A percentile compares a stretch with the other conserved stretches of the same genome.
Conservation (phyloP, 352 stramenopile species). For the Phytophthora hibernalis region DNA sequence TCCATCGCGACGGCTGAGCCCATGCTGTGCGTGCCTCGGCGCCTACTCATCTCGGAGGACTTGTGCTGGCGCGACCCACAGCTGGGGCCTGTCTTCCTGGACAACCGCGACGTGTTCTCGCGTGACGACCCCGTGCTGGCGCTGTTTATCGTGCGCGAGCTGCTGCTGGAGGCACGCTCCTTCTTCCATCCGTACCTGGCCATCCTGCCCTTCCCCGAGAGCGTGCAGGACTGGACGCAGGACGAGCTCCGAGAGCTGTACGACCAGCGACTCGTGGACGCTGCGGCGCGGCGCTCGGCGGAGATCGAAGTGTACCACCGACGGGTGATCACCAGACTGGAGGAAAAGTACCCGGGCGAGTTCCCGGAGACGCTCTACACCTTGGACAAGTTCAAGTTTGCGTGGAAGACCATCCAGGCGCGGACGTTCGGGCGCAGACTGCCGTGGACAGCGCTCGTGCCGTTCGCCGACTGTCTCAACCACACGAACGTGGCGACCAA, state of each 20-base stretch:
- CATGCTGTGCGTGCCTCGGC: slow-evolving; percentile 71
- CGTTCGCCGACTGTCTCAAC: slow-evolving; percentile 94
- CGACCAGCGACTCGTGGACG: slow-evolving; percentile 63
- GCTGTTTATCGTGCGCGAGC: slow-evolving; percentile 87
- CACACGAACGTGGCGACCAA: slow-evolving; percentile 91
- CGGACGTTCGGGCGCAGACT: slow-evolving; percentile 91
- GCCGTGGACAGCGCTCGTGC: slow-evolving; percentile 91
- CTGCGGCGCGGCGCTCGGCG: slow-evolving; percentile 47
- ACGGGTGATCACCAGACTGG: slow-evolving; percentile 52
- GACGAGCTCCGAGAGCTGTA: slow-evolving; percentile 75
- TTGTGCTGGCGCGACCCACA: slow-evolving; percentile 61
- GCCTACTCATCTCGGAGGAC: slow-evolving; percentile 80
- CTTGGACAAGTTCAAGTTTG: slow-evolving; percentile 76
- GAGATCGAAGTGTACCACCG: slow-evolving; percentile 74
- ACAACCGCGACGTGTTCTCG: slow-evolving; percentile 72
- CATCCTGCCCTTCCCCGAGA: slow-evolving; percentile 83
- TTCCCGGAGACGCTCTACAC: slow-evolving; percentile 67
- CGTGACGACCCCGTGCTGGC: slow-evolving; percentile 85
- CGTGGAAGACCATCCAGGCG: slow-evolving; percentile 91
- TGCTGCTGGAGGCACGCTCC: slow-evolving; percentile 60
- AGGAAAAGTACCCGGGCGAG: slow-evolving; percentile 53
- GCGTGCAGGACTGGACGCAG: slow-evolving; percentile 82
- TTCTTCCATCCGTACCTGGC: slow-evolving; percentile 91
- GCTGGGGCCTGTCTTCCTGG: slow-evolving; percentile 52
- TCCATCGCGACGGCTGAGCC: slow-evolving; percentile 64